A percentile compares a stretch with the other conserved stretches of the same genome.
Conservation (phyloP, 257 asterid genomes). For the Knoxia roxburghii region DNA sequence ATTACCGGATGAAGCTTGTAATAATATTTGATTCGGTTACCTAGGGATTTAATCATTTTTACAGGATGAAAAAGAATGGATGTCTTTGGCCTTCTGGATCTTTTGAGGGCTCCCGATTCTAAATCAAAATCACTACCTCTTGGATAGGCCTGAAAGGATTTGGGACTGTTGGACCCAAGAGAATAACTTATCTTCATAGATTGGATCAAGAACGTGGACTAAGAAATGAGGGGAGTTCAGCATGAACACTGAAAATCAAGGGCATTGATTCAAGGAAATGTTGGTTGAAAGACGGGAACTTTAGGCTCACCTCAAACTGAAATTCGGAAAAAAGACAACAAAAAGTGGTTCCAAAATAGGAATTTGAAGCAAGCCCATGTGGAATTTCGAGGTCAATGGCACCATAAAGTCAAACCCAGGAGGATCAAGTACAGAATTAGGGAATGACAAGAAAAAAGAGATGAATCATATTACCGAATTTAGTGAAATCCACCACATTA, state of each 20-base stretch:
- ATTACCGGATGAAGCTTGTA: constrained; percentile 64
- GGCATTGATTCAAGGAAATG: not conserved
- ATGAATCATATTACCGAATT: too few species aligned
- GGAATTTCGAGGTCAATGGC: not conserved
- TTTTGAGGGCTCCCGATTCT: constrained; percentile 67
- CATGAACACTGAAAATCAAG: constrained; percentile 22
- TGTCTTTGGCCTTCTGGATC: constrained; percentile 45
- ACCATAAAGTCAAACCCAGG: not conserved
- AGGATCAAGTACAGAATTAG: too few species aligned
- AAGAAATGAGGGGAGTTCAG: not conserved
- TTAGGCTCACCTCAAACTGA: constrained; percentile 6
- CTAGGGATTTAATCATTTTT: constrained; percentile 58
- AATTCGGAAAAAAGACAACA: not conserved
- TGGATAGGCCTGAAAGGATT: constrained; percentile 76
- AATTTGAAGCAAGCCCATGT: not conserved
- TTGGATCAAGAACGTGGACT: constrained; percentile 13
- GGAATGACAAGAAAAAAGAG: too few species aligned
- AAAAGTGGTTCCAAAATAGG: not conserved
- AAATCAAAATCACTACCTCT: constrained; percentile 72
- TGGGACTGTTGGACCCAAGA: constrained; percentile 63
- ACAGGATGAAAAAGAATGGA: constrained; percentile 23
- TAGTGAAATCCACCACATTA: too few species aligned
- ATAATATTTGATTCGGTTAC: constrained; percentile 50
- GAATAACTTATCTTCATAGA: constrained; percentile 77
- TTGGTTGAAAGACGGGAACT: not conserved